These are phyloP conservation scores for Biancaea sappan DNA, from an alignment of 306 rosid species.

Conservation along the genomic window DNA sequence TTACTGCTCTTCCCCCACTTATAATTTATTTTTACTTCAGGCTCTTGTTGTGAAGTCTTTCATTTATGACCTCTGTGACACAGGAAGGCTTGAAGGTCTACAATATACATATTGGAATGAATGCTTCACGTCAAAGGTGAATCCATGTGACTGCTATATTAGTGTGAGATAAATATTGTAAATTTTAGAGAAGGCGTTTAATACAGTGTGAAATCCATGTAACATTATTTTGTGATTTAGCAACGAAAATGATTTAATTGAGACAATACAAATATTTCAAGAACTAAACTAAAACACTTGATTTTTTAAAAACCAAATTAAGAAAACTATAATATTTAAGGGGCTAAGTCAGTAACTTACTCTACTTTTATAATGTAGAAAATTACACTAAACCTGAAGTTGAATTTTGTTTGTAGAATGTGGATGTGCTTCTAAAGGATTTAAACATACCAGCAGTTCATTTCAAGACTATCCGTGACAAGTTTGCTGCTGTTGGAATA, in stretches of 20 bases:
- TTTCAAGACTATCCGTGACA: constrained; percentile 68
- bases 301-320: no score
- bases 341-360: no score
- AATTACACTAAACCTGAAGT: constrained; percentile 5
- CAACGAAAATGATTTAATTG: no score
- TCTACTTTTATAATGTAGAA: no score
- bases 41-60: constrained; percentile 61
- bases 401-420: constrained; percentile 50
- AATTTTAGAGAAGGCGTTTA: neutral
- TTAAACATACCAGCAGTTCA: constrained; percentile 51
- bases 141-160: neutral
- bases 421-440: constrained; percentile 62
- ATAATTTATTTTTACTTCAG: constrained; percentile 39
- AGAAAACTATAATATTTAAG: no score
- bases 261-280: no score
- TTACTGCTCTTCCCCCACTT: constrained; percentile 1
- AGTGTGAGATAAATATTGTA: neutral
- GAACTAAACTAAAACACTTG: no score
- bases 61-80: constrained; percentile 56
- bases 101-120: constrained; percentile 83
- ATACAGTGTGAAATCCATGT: no score
- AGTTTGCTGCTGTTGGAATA: constrained; percentile 95
- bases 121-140: constrained; percentile 79
- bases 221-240: no score
- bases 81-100: constrained; percentile 58